Evolutionary conservation across 768 basidiomycete genomes (phyloP).

Genomic region (Boletus barrowsii): DNA sequence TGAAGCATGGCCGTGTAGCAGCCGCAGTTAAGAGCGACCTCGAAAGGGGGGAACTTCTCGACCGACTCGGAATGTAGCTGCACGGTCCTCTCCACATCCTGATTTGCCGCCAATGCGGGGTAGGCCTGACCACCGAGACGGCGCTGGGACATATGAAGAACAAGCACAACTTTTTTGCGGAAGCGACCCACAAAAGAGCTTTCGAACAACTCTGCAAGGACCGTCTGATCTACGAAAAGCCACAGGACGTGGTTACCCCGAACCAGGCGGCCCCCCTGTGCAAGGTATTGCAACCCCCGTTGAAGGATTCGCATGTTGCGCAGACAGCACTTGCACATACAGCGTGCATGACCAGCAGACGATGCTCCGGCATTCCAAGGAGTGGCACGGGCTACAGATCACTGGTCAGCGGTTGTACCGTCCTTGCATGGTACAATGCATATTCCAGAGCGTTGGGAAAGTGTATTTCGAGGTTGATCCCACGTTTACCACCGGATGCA

Average conservation of each 20-base stretch:
- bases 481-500: accelerated
- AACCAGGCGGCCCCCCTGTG: background rate
- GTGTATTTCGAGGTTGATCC: background rate
- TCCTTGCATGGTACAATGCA: background rate
- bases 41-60: background rate
- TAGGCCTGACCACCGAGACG: background rate
- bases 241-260: background rate
- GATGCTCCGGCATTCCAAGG: background rate
- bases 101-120: background rate
- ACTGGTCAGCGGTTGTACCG: background rate
- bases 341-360: background rate
- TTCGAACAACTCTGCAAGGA: background rate
- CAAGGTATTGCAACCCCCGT: background rate
- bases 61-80: background rate
- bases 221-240: background rate
- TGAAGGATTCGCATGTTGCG: background rate
- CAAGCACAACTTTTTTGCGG: background rate
- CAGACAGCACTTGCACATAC: background rate
- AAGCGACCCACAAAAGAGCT: background rate
- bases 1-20: too few species aligned
- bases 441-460: background rate
- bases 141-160: background rate
- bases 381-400: background rate
- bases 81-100: background rate
- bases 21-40: background rate